Base-by-base conservation (phyloP, 2,329 filamentous ascomycete genomes). In the Neocucurbitaria cava region DNA sequence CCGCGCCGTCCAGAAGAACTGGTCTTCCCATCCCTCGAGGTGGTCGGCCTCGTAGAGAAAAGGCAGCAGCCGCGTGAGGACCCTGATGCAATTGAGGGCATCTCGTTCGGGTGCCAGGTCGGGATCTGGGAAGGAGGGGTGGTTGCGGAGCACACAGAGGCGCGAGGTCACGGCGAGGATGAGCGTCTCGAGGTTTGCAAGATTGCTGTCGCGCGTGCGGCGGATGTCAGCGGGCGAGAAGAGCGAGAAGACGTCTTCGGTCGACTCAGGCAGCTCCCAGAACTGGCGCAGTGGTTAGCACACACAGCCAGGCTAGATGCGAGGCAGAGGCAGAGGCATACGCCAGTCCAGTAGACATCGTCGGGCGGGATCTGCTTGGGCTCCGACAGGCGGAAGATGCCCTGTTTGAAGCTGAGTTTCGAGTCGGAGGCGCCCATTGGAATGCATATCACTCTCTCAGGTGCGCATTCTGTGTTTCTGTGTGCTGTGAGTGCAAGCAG, bases 331-430 rank as follows among this genome's bases (percentile, higher is more conserved):
- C 18, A 48, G 43, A 44, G 33, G 39, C 89, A 72, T 79, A 96
- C 92, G 75, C 91, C 91, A 61, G 90, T 88, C 95, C 95, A 99
- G 80, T 96, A 97, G 17, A 87, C 83, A 79, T 97, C 92, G 77
- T 95, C 89, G 52, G 92, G 87, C 56, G 92, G 84, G 72, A 98
- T 97, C 74, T 90, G 84, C 64, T 88, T 87, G 76, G 96, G 90
- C 76, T 96, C 92, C n/a, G 92, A 95, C 55, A 99, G 87, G 73
- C 90, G 88, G 82, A 98, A 97, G 81, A 98, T 96, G 79, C 93
- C 94, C 79, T 96, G 91, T 80, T 97, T 98, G 85, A 99, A 98
- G 74, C 94, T 92, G 74, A 98, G 88, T 85, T 98, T 98, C 71
- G 94, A 98, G 81, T 98, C 94, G 79, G 94, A 97, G 74, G 94